Base-by-base conservation (phyloP, 2,329 filamentous ascomycete genomes). In the Trichoderma oligosporum region DNA sequence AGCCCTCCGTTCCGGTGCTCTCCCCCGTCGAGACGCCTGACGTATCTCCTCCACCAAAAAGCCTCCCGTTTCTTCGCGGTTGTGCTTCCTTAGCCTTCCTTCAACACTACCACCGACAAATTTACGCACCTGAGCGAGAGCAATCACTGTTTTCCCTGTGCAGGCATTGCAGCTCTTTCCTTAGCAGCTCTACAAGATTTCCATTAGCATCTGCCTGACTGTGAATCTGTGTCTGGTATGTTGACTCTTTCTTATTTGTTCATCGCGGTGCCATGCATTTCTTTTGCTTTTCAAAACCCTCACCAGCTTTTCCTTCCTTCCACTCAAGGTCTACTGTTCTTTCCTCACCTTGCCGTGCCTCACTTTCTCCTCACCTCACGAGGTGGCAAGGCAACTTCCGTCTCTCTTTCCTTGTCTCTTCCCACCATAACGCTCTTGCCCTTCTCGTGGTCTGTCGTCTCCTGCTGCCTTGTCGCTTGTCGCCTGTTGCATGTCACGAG, bases 401-500 rank as follows among this genome's bases (percentile, higher is more conserved):
- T 25, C 48, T 35, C 29, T 31, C 35, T 33, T 8, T 33, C 41
- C 25, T 14, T 53, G 27, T 18, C 38, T 16, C 16, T 22, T 8
- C 29, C 18, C 49, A 24, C 20, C 48, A 22, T 14, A 11, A 14
- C 39, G 25, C 18, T 18, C 29, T 44, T 56, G 47, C 46, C 47
- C 46, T 20, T 24, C 38, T 16, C 29, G 39, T 42, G n/a, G 46
- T 18, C 48, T 38, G 16, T 44, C 54, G 42, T 33, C 29, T 39
- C 42, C 47, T 44, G 49, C 36, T 58, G 49, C 39, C 51, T 36
- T 46, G 51, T 56, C 48, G 56, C 58, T 53, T 33, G 59, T 60
- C 59, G 59, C 49, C 44, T 56, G 56, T 56, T 58, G 56, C 57
- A 56, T 59, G 59, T 61, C 56, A 56, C 59, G 56, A 60, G 58